Percentiles rank a stretch among this genome's conserved stretches.
Evolutionary conservation across 306 rosid genomes (phyloP).

Genomic region (Cajanus cajan): DNA sequence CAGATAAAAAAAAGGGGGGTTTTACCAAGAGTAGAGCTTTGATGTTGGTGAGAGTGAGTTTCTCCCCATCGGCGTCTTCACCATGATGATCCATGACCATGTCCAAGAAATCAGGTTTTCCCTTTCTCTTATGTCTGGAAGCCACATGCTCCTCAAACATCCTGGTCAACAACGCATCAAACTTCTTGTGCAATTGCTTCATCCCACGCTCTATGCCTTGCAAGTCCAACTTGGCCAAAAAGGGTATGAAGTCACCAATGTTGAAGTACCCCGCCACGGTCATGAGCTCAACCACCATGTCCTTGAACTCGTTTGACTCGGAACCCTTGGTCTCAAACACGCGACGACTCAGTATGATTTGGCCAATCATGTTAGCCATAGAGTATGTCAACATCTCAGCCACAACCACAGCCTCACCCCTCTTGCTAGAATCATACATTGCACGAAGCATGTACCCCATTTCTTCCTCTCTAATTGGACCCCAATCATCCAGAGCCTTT

Average conservation of each 20-base stretch:
- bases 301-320: slow-evolving; percentile 31
- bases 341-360: slow-evolving; percentile 31
- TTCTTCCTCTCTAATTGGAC: neutral
- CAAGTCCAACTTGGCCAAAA: slow-evolving; percentile 17
- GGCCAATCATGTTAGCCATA: slow-evolving; percentile 34
- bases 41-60: slow-evolving; percentile 21
- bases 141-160: slow-evolving; percentile 26
- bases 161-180: slow-evolving; percentile 23
- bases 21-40: slow-evolving; percentile 31
- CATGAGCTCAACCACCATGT: slow-evolving; percentile 34
- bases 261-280: slow-evolving; percentile 27
- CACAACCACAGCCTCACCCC: neutral
- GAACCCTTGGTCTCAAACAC: slow-evolving; percentile 26
- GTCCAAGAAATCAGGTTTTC: slow-evolving; percentile 30
- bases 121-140: neutral
- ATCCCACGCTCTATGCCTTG: slow-evolving; percentile 29
- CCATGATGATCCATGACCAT: slow-evolving; percentile 17
- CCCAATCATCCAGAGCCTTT: slow-evolving; percentile 28
- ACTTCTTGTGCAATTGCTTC: slow-evolving; percentile 24
- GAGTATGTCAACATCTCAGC: slow-evolving; percentile 27
- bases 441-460: slow-evolving; percentile 21
- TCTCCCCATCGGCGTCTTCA: neutral
- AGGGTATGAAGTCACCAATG: slow-evolving; percentile 31
- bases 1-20: too few relatives aligned
- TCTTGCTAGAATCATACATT: slow-evolving; percentile 26